Evolutionary conservation across 495 filamentous ascomycete species (phyloP).

Genomic region (Daldinia vernicosa): DNA sequence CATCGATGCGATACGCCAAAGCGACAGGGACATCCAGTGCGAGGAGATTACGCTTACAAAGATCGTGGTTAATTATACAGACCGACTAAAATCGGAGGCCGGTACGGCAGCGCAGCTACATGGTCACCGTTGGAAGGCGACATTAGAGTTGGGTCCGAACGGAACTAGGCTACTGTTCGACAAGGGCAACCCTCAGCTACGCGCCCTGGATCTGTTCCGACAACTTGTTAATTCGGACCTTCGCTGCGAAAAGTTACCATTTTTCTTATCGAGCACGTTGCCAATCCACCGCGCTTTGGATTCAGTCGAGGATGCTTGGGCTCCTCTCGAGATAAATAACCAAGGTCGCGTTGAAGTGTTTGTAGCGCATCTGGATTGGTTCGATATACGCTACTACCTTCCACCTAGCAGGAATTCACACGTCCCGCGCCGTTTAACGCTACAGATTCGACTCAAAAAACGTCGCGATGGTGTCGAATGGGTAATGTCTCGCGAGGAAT

Average conservation of each 20-base stretch:
- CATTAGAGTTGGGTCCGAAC: conserved; percentile 47
- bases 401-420: conserved; percentile 13
- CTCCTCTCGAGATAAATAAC: conserved; percentile 39
- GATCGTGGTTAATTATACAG: conserved; percentile 70
- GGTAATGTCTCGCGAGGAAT: conserved; percentile 50
- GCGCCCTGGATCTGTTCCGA: conserved; percentile 71
- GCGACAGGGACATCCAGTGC: conserved; percentile 58
- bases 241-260: conserved; percentile 48
- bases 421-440: conserved; percentile 43
- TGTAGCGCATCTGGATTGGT: conserved; percentile 57
- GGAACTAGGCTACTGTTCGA: conserved; percentile 65
- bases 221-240: conserved; percentile 64
- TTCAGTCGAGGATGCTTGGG: conserved; percentile 59
- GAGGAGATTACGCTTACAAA: conserved; percentile 66
- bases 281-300: conserved; percentile 74
- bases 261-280: conserved; percentile 64
- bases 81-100: conserved; percentile 26
- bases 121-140: conserved; percentile 50
- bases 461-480: conserved; percentile 52
- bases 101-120: conserved; percentile 27
- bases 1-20: conserved; percentile 66
- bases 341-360: conserved; percentile 54
- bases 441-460: conserved; percentile 50
- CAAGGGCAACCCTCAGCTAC: conserved; percentile 75
- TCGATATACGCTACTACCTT: conserved; percentile 57